Evolutionary conservation across 1,284 basidiomycete species (phyloP), one percentile per base, ranked within the genome.

Genomic region (Cutaneotrichosporon daszewskae): DNA sequence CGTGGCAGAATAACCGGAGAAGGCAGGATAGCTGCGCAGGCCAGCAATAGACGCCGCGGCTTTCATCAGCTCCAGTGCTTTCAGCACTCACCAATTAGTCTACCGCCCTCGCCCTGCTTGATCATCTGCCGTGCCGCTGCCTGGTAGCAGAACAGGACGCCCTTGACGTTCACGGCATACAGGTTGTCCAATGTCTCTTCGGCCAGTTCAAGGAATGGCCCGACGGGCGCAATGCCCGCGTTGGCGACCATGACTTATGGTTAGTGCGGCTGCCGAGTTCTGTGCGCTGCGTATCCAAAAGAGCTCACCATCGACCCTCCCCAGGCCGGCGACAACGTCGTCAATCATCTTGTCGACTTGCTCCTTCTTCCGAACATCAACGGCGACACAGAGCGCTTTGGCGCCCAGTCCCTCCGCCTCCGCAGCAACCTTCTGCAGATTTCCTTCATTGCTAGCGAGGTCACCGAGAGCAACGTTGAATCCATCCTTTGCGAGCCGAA

Each of bases 111-210:
- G 22, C 70, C 73, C 50, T 76, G 72, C 49, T 62, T 62, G 29
- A 76, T 67, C 74, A 75, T 76, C 47, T 72, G 71, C 48, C 57
- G 52, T 24, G 74, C 75, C 1, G 72, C 71, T 1, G 65, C 65
- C 51, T 72, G 68, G 54, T 74, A 74, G 51, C 65, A 72, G 19
- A 71, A 52, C 17, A 72, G 49, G 2, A 63, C 57, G 9, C 72
- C 72, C 17, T 57, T 55, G 19, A 68, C 56, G 53, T 74, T 74
- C 36, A 72, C 59, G 5, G 52, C 45, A 49, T 57, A 64, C 6
- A 66, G 31, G 11, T 52, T 37, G 31, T 74, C 69, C 52, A 60
- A 49, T 3, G 60, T 51, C 24, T 62, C 61, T n/a, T 58, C 20
- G 55, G 62, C 23, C 53, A 70, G 54, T 58, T 71, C 46, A 66